Evolutionary conservation across 257 asterid species (phyloP).

Genomic region (Gentiana straminea): DNA sequence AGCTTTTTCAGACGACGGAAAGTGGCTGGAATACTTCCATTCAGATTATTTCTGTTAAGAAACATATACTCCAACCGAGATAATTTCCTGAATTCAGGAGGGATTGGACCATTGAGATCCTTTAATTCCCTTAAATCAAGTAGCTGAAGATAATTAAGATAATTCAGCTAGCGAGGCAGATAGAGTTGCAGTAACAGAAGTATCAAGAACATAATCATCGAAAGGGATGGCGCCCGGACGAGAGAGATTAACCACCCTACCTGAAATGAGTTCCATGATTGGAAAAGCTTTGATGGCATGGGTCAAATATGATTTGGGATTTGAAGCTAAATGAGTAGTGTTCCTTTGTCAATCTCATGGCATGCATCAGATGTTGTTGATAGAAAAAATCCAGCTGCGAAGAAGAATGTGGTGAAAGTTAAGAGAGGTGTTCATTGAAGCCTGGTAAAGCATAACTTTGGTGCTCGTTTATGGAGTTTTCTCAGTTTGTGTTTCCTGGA

Average conservation of each 20-base stretch:
- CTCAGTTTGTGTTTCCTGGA: no score
- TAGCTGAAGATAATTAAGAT: constrained; percentile 28
- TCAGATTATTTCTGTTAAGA: constrained; percentile 33
- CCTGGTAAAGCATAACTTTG: no score
- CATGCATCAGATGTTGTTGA: constrained; percentile 30
- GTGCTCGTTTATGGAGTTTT: no score
- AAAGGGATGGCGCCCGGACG: constrained; percentile 36
- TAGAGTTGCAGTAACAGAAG: constrained; percentile 38
- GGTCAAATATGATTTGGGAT: constrained; percentile 31
- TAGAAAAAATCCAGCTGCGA: no score
- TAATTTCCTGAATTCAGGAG: constrained; percentile 39
- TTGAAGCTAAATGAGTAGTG: constrained; percentile 53
- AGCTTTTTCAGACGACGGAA: constrained; percentile 18
- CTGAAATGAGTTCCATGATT: constrained; percentile 34
- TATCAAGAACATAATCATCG: constrained; percentile 23
- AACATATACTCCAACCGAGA: constrained; percentile 16
- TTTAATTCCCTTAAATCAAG: constrained; percentile 50
- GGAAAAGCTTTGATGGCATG: constrained; percentile 33
- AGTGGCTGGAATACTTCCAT: constrained; percentile 36
- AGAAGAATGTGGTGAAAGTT: no score
- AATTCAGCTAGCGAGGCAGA: constrained; percentile 56
- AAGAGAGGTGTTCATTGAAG: no score
- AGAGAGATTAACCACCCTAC: constrained; percentile 38
- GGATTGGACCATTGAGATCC: constrained; percentile 34
- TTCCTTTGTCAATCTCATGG: constrained; percentile 34